Evolutionary conservation across 2,329 filamentous ascomycete genomes (phyloP).

Genomic region (Penicillium sp.): DNA sequence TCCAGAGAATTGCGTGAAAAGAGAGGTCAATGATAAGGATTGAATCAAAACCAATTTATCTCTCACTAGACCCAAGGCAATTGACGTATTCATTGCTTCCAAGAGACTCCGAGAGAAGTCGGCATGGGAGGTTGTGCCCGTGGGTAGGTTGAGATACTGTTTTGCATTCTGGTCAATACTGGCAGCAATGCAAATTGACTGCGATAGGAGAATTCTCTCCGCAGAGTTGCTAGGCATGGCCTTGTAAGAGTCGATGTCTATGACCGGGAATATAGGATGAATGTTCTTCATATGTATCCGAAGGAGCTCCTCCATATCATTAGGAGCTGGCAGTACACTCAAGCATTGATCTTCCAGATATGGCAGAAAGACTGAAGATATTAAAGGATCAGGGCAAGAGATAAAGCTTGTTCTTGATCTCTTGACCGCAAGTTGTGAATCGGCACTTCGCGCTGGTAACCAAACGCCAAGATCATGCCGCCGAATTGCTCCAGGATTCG

Average conservation of each 20-base stretch:
- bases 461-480: not conserved
- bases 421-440: not conserved
- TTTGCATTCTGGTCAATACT: not conserved
- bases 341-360: not conserved
- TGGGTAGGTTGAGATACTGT: not conserved
- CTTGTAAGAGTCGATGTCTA: not conserved
- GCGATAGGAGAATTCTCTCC: not conserved
- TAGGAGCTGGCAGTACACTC: not conserved
- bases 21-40: not conserved
- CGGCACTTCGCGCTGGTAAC: not conserved
- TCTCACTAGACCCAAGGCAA: not conserved
- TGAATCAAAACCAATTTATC: not conserved
- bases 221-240: not conserved
- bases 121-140: not conserved
- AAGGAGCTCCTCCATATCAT: not conserved
- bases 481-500: not conserved
- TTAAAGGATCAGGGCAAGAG: not conserved
- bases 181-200: not conserved
- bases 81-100: not conserved
- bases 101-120: not conserved
- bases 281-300: not conserved
- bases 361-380: not conserved
- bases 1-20: not conserved
- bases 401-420: not conserved
- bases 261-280: not conserved